These are phyloP conservation scores for Hypoxylon cercidicola DNA, from an alignment of 495 filamentous ascomycete species.

Conservation along the genomic window DNA sequence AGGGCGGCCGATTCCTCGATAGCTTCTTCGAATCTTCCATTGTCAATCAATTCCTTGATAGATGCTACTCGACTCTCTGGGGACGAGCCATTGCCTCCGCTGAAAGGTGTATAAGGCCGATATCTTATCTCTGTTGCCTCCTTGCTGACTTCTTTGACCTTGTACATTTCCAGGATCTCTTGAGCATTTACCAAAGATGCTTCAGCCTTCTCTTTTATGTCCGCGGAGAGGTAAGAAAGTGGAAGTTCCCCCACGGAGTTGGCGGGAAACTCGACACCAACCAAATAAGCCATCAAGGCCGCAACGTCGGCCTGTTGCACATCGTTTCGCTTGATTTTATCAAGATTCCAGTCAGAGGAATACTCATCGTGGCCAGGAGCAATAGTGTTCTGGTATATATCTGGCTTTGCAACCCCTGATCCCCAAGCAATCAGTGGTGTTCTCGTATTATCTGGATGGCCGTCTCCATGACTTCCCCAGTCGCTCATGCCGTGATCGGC, in stretches of 20 bases:
- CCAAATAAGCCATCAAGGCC: constrained; percentile 95
- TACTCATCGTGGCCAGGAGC: constrained; percentile 91
- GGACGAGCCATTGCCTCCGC: constrained; percentile 66
- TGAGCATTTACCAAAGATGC: constrained; percentile 87
- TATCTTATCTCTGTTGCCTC: constrained; percentile 78
- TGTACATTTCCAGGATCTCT: constrained; percentile 96
- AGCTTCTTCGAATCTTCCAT: constrained; percentile 73
- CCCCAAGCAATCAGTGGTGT: constrained; percentile 96
- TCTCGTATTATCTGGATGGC: constrained; percentile 96
- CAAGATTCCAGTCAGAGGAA: constrained; percentile 87
- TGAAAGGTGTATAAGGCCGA: constrained; percentile 71
- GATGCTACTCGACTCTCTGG: constrained; percentile 73
- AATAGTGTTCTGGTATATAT: constrained; percentile 59
- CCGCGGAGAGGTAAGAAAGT: constrained; percentile 78
- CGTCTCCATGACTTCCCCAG: constrained; percentile 97
- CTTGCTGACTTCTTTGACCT: constrained; percentile 91
- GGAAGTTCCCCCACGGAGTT: constrained; percentile 97
- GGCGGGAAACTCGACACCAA: constrained; percentile 88
- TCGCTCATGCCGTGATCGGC: constrained; percentile 99
- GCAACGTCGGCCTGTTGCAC: constrained; percentile 96
- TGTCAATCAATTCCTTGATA: constrained; percentile 74
- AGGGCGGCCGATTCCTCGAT: constrained; percentile 79
- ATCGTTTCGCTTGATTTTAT: constrained; percentile 84
- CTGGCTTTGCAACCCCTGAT: constrained; percentile 85
- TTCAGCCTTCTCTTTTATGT: constrained; percentile 79